These are phyloP conservation scores for Epichloe sibirici DNA, from an alignment of 2,329 filamentous ascomycete genomes.

Conservation along the genomic window DNA sequence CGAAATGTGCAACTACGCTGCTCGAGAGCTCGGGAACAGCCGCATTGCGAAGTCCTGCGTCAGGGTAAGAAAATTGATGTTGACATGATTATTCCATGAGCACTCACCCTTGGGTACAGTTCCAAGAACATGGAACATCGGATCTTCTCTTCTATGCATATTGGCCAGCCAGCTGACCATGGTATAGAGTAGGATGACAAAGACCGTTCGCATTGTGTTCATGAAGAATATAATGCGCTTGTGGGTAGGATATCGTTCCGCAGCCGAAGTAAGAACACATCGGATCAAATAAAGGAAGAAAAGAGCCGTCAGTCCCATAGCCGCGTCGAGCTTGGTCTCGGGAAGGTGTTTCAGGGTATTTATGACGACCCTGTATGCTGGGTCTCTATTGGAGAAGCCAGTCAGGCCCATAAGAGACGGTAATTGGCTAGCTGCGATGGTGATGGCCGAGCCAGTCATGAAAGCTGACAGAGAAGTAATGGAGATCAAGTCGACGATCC, in stretches of 20 bases:
- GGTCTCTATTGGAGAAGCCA: constrained; percentile 59
- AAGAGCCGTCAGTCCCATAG: constrained; percentile 76
- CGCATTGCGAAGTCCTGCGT: constrained; percentile 62
- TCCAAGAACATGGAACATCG: constrained; percentile 63
- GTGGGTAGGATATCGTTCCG: constrained; percentile 55
- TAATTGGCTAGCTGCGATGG: constrained; percentile 74
- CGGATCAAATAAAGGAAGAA: constrained; percentile 67
- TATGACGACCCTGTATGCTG: constrained; percentile 75
- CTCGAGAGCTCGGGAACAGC: constrained; percentile 57
- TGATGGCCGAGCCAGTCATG: constrained; percentile 93
- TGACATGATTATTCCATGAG: too few species aligned
- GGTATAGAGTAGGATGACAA: constrained; percentile 86
- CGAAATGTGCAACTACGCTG: constrained; percentile 55
- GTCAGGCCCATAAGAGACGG: constrained; percentile 69
- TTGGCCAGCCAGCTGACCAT: constrained; percentile 83
- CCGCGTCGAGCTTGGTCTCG: constrained; percentile 61
- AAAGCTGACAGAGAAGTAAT: constrained; percentile 84
- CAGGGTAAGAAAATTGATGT: not conserved
- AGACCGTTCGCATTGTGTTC: constrained; percentile 81
- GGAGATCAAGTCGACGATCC: constrained; percentile 88
- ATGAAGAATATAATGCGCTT: constrained; percentile 77
- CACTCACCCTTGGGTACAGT: constrained; percentile 55
- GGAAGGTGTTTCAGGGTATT: constrained; percentile 65
- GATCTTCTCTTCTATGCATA: constrained; percentile 47
- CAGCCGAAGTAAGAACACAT: constrained; percentile 47